Conservation (phyloP, 1,139 yeast species). For the Saccharomyces pastorianus region DNA sequence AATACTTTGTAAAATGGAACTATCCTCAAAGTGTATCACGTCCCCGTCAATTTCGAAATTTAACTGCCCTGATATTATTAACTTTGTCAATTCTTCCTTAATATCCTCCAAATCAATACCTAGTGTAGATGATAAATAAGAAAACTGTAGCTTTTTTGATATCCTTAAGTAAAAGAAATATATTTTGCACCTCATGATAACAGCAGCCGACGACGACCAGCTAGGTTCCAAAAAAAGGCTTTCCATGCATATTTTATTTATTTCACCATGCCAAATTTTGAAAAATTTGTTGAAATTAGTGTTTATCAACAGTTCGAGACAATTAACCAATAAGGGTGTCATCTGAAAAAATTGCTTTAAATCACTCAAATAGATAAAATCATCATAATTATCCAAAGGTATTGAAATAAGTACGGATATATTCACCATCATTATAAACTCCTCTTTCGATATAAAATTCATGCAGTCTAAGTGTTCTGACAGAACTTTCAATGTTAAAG, state of each 20-base stretch:
- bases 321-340: slow-evolving; percentile 11
- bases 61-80: slow-evolving; percentile 16
- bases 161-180: slow-evolving; percentile 26
- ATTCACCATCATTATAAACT: slow-evolving; percentile 18
- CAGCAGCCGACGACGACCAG: slow-evolving; percentile 17
- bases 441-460: slow-evolving; percentile 14
- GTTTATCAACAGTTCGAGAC: slow-evolving; percentile 17
- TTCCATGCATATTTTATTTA: slow-evolving; percentile 11
- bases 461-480: neutral
- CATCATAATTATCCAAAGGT: slow-evolving; percentile 25
- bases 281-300: slow-evolving; percentile 23
- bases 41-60: slow-evolving; percentile 21
- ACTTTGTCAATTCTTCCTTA: slow-evolving; percentile 12
- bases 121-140: slow-evolving; percentile 22
- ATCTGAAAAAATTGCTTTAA: slow-evolving; percentile 10
- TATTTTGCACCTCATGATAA: slow-evolving; percentile 22
- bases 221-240: slow-evolving; percentile 17
- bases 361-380: slow-evolving; percentile 19
- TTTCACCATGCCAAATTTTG: slow-evolving; percentile 17
- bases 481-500: neutral
- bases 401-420: slow-evolving; percentile 21
- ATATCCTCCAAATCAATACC: slow-evolving; percentile 16
- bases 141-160: slow-evolving; percentile 17
- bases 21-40: slow-evolving; percentile 12
- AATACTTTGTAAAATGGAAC: slow-evolving; percentile 9